These are phyloP conservation scores for Heliamphora pulchella DNA, from an alignment of 179 eudicot species.

Conservation along the genomic window DNA sequence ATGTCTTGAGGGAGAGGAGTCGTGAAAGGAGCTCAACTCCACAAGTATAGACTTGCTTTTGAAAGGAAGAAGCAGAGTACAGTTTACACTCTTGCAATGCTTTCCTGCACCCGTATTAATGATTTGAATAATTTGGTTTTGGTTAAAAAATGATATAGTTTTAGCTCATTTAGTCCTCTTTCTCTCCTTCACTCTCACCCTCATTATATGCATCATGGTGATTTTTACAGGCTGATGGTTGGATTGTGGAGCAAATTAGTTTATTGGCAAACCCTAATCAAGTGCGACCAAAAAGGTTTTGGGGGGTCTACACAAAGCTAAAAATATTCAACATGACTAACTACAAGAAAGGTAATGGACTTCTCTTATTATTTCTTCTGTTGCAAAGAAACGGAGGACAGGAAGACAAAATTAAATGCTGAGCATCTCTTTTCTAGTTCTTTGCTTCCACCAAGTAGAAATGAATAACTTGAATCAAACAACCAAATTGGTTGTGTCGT, in stretches of 20 bases:
- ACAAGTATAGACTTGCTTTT: neutral
- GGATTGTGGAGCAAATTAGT: constrained; percentile 82
- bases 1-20: neutral
- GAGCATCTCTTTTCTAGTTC: no score
- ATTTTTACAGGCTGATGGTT: constrained; percentile 84
- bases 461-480: no score
- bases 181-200: neutral
- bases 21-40: neutral
- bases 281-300: constrained; percentile 82
- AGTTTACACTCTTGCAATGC: neutral
- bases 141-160: neutral
- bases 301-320: constrained; percentile 98
- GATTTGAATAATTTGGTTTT: neutral
- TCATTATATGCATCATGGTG: neutral
- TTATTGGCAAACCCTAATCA: constrained; percentile 83
- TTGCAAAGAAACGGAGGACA: no score
- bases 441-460: no score
- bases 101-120: no score
- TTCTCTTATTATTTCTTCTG: neutral
- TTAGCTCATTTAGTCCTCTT: neutral
- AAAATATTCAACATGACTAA: constrained; percentile 93
- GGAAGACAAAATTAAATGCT: no score
- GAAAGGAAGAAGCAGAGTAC: neutral
- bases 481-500: no score
- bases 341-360: constrained; percentile 67